Conservation (phyloP, 2,329 filamentous ascomycete species). For the Achaetomium macrosporum region DNA sequence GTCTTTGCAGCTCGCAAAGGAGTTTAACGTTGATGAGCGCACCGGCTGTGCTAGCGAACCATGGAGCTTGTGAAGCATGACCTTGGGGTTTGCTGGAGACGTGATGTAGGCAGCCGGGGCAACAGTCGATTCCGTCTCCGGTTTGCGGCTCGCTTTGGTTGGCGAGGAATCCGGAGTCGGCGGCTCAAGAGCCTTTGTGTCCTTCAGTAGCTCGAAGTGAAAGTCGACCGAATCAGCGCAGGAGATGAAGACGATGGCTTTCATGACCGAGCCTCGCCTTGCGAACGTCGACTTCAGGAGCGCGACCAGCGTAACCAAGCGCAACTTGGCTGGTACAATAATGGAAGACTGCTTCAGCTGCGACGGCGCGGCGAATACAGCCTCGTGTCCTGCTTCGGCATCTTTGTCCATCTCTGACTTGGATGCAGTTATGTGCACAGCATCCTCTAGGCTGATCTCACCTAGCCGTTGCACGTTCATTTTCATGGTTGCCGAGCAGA, state of each 20-base stretch:
- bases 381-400: conserved; percentile 42
- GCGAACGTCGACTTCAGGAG: conserved; percentile 83
- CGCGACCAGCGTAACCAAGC: conserved; percentile 80
- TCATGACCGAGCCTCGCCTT: conserved; percentile 86
- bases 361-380: conserved; percentile 72
- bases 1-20: conserved; percentile 68
- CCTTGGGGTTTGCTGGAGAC: conserved; percentile 62
- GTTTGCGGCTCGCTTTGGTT: conserved; percentile 22
- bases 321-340: conserved; percentile 80
- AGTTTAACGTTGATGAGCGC: conserved; percentile 76
- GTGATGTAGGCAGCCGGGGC: conserved; percentile 66
- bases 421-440: conserved; percentile 72
- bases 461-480: conserved; percentile 92
- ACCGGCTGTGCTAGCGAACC: conserved; percentile 84
- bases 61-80: conserved; percentile 82
- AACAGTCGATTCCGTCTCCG: conserved; percentile 49
- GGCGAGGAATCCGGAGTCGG: conserved; percentile 26
- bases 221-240: conserved; percentile 97
- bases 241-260: conserved; percentile 93
- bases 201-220: conserved; percentile 76
- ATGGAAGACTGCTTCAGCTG: conserved; percentile 92
- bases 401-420: conserved; percentile 45
- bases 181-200: conserved; percentile 28
- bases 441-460: conserved; percentile 91
- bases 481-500: conserved; percentile 97